A percentile compares a stretch with the other conserved stretches of the same genome.
These are phyloP conservation scores for Sisymbrium altissimum DNA, from an alignment of 345 rosid genomes.

Conservation along the genomic window DNA sequence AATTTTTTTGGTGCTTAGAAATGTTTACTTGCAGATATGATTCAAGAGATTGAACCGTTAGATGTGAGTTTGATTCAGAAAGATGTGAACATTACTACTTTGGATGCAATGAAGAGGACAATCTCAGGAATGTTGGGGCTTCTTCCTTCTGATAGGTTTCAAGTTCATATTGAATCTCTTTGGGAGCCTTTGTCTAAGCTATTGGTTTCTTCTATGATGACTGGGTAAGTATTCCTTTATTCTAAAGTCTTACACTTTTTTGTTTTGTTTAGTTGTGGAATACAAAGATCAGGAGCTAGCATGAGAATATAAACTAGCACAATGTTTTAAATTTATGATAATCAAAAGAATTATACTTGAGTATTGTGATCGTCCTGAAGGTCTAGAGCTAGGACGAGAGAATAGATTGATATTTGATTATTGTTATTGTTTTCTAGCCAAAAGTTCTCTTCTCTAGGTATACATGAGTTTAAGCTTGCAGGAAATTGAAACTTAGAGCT, in stretches of 20 bases:
- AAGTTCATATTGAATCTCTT: slow-evolving; percentile 76
- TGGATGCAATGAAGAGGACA: slow-evolving; percentile 97
- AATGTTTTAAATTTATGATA: too few relatives aligned
- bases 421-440: not conserved
- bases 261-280: not conserved
- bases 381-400: too few relatives aligned
- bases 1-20: slow-evolving; percentile 41
- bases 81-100: slow-evolving; percentile 75
- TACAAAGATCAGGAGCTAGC: too few relatives aligned
- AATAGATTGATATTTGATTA: too few relatives aligned
- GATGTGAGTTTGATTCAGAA: slow-evolving; percentile 89
- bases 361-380: not conserved
- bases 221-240: slow-evolving; percentile 51
- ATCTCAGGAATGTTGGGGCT: slow-evolving; percentile 96
- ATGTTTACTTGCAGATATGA: slow-evolving; percentile 54
- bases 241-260: not conserved
- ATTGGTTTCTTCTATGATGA: slow-evolving; percentile 92
- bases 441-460: too few relatives aligned
- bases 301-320: too few relatives aligned
- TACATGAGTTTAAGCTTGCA: too few relatives aligned
- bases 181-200: slow-evolving; percentile 95
- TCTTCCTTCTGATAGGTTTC: slow-evolving; percentile 94
- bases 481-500: too few relatives aligned
- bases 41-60: slow-evolving; percentile 87
- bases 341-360: not conserved